Percentiles rank a stretch among this genome's conserved stretches.
Conservation (phyloP, 768 basidiomycete genomes). For the Sutorius australiensis region DNA sequence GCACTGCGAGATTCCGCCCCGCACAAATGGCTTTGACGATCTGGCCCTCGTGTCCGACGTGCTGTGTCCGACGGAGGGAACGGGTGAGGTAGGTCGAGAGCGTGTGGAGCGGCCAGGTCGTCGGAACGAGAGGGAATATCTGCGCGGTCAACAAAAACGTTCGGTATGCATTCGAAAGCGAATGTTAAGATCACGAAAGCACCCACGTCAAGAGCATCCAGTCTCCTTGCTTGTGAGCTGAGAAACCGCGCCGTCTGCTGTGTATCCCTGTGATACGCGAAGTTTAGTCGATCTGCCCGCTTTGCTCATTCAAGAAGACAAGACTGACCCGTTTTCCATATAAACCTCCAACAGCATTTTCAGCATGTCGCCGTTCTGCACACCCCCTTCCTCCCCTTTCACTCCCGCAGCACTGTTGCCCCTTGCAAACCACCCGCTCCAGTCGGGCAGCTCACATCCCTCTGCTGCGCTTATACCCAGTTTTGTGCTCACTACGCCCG, state of each 20-base stretch:
- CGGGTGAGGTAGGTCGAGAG: slow-evolving; percentile 77
- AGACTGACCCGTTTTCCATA: slow-evolving; percentile 68
- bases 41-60: slow-evolving; percentile 63
- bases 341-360: slow-evolving; percentile 77
- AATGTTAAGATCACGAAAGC: neutral
- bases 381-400: slow-evolving; percentile 36
- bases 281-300: neutral
- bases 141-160: slow-evolving; percentile 23
- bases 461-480: slow-evolving; percentile 51
- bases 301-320: neutral
- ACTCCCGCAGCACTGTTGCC: slow-evolving; percentile 49
- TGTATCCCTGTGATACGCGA: slow-evolving; percentile 39
- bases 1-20: slow-evolving; percentile 75
- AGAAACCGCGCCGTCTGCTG: slow-evolving; percentile 66
- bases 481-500: slow-evolving; percentile 57
- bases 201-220: slow-evolving; percentile 76
- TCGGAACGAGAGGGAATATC: slow-evolving; percentile 65
- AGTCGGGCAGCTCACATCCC: slow-evolving; percentile 40
- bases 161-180: neutral
- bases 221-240: slow-evolving; percentile 73
- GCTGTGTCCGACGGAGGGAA: slow-evolving; percentile 72
- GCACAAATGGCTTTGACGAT: slow-evolving; percentile 76
- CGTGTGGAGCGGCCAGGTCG: slow-evolving; percentile 68
- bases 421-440: slow-evolving; percentile 36
- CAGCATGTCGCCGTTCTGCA: slow-evolving; percentile 52